Evolutionary conservation across 2,329 filamentous ascomycete genomes (phyloP).

Genomic region (Magnaporthiopsis incrustans): DNA sequence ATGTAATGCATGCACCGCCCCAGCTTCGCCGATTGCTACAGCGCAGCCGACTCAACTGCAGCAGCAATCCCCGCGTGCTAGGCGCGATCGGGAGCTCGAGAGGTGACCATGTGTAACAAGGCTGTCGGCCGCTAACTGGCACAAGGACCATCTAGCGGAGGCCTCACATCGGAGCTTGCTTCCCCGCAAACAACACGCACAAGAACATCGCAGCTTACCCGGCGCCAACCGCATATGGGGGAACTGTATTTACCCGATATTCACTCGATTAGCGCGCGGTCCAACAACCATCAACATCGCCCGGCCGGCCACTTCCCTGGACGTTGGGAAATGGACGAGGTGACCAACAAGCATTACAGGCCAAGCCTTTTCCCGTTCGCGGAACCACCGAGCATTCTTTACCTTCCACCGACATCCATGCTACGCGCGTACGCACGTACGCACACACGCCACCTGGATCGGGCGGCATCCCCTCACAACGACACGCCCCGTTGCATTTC

Average conservation of each 20-base stretch:
- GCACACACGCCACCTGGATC: no score
- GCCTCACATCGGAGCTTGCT: background rate
- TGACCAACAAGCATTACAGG: background rate
- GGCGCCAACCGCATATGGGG: background rate
- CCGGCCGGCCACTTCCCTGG: no score
- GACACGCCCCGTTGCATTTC: no score
- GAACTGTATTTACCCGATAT: no score
- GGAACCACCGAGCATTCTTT: no score
- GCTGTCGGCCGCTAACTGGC: background rate
- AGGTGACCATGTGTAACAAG: background rate
- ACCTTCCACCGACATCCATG: no score
- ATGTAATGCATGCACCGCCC: background rate
- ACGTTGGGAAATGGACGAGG: background rate
- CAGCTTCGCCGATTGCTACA: background rate
- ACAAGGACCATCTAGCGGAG: background rate
- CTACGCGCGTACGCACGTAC: no score
- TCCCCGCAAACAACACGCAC: background rate
- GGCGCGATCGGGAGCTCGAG: no score
- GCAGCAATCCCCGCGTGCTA: background rate
- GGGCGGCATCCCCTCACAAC: no score
- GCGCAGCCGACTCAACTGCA: background rate
- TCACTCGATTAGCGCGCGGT: background rate
- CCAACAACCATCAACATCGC: background rate
- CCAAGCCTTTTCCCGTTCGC: no score
- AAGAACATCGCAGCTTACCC: background rate